Base-by-base conservation (phyloP, 2,329 filamentous ascomycete genomes). In the Parastagonospora avenae region DNA sequence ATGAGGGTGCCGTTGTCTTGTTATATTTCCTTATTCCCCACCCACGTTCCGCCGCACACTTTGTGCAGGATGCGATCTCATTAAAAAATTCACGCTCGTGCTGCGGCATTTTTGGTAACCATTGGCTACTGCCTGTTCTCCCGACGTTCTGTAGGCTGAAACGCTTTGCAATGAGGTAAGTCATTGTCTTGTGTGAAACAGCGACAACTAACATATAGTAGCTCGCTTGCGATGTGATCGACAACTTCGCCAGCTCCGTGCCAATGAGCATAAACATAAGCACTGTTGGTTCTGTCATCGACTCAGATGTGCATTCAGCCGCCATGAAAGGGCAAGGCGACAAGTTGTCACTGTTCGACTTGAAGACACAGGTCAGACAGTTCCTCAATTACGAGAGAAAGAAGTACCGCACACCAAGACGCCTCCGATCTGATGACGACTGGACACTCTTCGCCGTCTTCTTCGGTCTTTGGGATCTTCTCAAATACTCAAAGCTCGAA, bases 391-490 rank as follows among this genome's bases (percentile, higher is more conserved):
- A 67, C 42, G 59, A 58, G 38, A 58, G 60, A 45, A 53, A 54
- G n/a, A 49, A 48, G 42, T 41, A 48, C 12, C 46, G 46, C 31
- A 58, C 68, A 14, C 52, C 63, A 6, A 48, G 58, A 42, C 50
- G 57, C 9, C 55, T 66, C 33, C 51, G 54, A 14, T 55, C 54
- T 42, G 44, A 54, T 10, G 60, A 70, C 29, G 60, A 70, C 42
- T 65, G 63, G 63, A 72, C 66, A 19, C 46, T 72, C 30, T 74
- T 74, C 50, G 72, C 72, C 8, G 62, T 75, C 12, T 68, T 68
- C 33, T 73, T 75, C 42, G 72, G 73, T 11, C 59, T 70, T 15
- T 73, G 68, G 66, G 73, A 75, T 42, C 48, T 75, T 19, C 54
- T 71, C 54, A 64, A 70, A 40, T 74, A 69, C 45, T 62, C 67